Evolutionary conservation across 495 filamentous ascomycete species (phyloP).

Genomic region (Penicillium angulare): DNA sequence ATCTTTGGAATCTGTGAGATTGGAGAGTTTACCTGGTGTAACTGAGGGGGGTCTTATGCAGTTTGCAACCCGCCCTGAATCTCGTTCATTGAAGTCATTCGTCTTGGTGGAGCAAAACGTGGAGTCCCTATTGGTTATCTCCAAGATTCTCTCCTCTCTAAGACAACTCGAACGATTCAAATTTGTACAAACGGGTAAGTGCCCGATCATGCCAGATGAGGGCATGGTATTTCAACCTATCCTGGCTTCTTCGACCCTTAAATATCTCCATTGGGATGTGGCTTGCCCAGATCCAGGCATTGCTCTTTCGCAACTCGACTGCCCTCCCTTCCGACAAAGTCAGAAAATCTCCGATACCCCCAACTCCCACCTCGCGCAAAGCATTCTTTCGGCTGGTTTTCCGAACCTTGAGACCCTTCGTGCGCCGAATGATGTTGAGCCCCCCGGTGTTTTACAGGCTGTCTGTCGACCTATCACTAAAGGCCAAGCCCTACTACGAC

Average conservation of each 20-base stretch:
- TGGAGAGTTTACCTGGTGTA: conserved; percentile 74
- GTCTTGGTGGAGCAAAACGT: conserved; percentile 66
- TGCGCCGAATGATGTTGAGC: conserved; percentile 70
- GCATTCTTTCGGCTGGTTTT: conserved; percentile 68
- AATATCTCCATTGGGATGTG: conserved; percentile 81
- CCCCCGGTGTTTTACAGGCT: conserved; percentile 62
- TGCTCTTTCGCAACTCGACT: conserved; percentile 41
- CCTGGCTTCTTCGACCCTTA: conserved; percentile 64
- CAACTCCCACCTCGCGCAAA: conserved; percentile 69
- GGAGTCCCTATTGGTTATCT: conserved; percentile 65
- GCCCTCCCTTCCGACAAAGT: conserved; percentile 37
- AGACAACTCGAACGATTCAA: conserved; percentile 61
- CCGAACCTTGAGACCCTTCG: conserved; percentile 66
- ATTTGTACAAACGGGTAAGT: conserved; percentile 62
- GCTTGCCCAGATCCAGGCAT: conserved; percentile 46
- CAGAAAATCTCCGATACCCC: conserved; percentile 47
- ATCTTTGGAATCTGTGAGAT: conserved; percentile 66
- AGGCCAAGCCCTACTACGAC: conserved; percentile 46
- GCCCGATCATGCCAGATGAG: conserved; percentile 58
- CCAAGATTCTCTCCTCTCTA: conserved; percentile 70
- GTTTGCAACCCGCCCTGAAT: conserved; percentile 60
- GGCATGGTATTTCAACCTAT: conserved; percentile 64
- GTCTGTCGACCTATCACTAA: conserved; percentile 62
- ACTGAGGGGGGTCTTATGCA: conserved; percentile 74
- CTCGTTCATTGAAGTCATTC: conserved; percentile 55